phyloP scores from a whole-genome alignment of 2,329 filamentous ascomycete species.

The Sporothrix luriei region DNA sequence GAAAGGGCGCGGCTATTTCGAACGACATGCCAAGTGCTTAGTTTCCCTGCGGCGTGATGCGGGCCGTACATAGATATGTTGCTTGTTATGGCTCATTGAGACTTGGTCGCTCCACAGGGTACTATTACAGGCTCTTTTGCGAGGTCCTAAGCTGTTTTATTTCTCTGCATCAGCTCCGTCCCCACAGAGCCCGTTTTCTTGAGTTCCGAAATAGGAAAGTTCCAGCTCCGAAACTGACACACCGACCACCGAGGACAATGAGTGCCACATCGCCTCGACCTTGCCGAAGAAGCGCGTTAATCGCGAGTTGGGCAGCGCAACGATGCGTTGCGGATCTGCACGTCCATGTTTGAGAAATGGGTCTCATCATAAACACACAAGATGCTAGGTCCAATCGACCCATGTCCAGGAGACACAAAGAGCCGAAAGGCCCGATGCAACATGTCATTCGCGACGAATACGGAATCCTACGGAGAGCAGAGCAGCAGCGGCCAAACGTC shows the following conservation, averaged over 20 bases:
- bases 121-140: neutral
- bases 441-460: neutral
- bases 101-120: neutral
- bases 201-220: neutral
- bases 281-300: slow-evolving; percentile 11
- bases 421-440: neutral
- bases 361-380: neutral
- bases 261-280: neutral
- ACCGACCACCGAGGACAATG: neutral
- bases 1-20: neutral
- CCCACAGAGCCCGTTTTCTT: neutral
- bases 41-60: neutral
- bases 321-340: neutral
- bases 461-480: neutral
- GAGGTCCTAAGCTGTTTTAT: neutral
- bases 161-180: neutral
- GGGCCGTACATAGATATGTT: neutral
- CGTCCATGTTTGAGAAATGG: neutral
- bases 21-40: neutral
- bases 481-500: neutral
- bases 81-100: neutral
- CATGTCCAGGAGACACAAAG: neutral
- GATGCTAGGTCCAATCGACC: neutral
- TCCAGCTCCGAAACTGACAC: neutral
- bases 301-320: neutral